A percentile compares a stretch with the other conserved stretches of the same genome.
Evolutionary conservation across 2,329 filamentous ascomycete genomes (phyloP).

Genomic region (Neoarthrinium moseri): DNA sequence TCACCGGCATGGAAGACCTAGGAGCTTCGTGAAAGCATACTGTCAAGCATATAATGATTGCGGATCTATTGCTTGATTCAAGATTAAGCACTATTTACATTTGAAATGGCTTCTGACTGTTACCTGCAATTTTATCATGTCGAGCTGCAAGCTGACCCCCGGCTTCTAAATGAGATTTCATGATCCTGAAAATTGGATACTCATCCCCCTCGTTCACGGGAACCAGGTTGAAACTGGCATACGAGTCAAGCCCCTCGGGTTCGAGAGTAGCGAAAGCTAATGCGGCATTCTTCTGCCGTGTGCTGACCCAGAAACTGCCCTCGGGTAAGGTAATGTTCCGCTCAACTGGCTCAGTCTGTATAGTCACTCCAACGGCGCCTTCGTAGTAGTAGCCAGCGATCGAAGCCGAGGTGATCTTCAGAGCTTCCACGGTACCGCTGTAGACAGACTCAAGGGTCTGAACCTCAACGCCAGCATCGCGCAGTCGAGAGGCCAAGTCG

Average conservation of each 20-base stretch:
- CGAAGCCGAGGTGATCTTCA: slow-evolving; percentile 16
- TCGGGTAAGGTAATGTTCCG: slow-evolving; percentile 18
- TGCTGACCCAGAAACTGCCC: slow-evolving; percentile 21
- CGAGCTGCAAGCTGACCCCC: too few species aligned
- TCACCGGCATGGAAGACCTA: slow-evolving; percentile 20
- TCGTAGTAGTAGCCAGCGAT: slow-evolving; percentile 20
- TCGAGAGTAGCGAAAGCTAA: slow-evolving; percentile 25
- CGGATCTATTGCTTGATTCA: too few species aligned
- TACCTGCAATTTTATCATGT: too few species aligned
- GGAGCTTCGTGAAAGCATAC: background rate
- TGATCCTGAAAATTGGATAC: slow-evolving; percentile 23
- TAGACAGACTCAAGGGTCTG: slow-evolving; percentile 20
- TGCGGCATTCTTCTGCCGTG: slow-evolving; percentile 24
- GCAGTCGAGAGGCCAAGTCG: slow-evolving; percentile 19
- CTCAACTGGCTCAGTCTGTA: slow-evolving; percentile 14
- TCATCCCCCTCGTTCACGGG: slow-evolving; percentile 22
- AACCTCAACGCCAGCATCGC: slow-evolving; percentile 18
- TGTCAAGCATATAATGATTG: too few species aligned
- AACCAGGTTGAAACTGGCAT: slow-evolving; percentile 23
- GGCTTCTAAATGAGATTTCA: background rate
- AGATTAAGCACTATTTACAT: too few species aligned
- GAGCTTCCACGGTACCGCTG: slow-evolving; percentile 18
- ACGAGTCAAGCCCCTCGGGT: slow-evolving; percentile 26
- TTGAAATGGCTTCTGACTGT: too few species aligned
- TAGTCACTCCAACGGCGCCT: slow-evolving; percentile 22